These are phyloP conservation scores for Curvularia sp. DNA, from an alignment of 2,329 filamentous ascomycete genomes.

Conservation along the genomic window DNA sequence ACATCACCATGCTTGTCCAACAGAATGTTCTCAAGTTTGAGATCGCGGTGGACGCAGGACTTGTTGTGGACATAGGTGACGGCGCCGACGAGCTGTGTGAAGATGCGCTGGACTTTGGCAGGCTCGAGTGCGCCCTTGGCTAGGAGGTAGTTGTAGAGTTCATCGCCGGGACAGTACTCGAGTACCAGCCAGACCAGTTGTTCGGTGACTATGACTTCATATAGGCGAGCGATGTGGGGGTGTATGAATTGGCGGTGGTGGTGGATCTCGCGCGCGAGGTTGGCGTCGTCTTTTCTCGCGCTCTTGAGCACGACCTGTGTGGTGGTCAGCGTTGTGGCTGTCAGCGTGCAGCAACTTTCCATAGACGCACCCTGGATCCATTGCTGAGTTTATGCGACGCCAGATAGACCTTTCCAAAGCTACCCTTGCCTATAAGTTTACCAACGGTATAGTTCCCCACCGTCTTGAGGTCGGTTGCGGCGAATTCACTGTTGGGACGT, in stretches of 20 bases:
- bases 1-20: slow-evolving; percentile 97
- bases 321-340: slow-evolving; percentile 20
- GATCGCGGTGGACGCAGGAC: slow-evolving; percentile 92
- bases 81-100: slow-evolving; percentile 92
- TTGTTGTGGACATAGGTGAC: slow-evolving; percentile 95
- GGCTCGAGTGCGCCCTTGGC: slow-evolving; percentile 83
- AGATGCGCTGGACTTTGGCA: slow-evolving; percentile 91
- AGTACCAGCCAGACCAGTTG: slow-evolving; percentile 93
- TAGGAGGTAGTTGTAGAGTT: slow-evolving; percentile 95
- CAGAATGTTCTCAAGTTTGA: slow-evolving; percentile 96
- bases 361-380: slow-evolving; percentile 80
- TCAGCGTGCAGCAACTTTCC: background rate
- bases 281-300: slow-evolving; percentile 92
- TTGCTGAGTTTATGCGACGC: slow-evolving; percentile 97
- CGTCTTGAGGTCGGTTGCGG: slow-evolving; percentile 84
- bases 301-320: slow-evolving; percentile 96
- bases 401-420: slow-evolving; percentile 97
- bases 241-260: slow-evolving; percentile 98
- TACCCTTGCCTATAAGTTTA: slow-evolving; percentile 92
- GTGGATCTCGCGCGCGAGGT: slow-evolving; percentile 96
- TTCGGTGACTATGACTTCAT: slow-evolving; percentile 98
- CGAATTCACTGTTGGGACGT: slow-evolving; percentile 76
- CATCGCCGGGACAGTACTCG: slow-evolving; percentile 95
- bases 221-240: slow-evolving; percentile 93
- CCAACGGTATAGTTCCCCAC: slow-evolving; percentile 96